Conservation (phyloP, 768 basidiomycete genomes). For the Butyriboletus loyo region DNA sequence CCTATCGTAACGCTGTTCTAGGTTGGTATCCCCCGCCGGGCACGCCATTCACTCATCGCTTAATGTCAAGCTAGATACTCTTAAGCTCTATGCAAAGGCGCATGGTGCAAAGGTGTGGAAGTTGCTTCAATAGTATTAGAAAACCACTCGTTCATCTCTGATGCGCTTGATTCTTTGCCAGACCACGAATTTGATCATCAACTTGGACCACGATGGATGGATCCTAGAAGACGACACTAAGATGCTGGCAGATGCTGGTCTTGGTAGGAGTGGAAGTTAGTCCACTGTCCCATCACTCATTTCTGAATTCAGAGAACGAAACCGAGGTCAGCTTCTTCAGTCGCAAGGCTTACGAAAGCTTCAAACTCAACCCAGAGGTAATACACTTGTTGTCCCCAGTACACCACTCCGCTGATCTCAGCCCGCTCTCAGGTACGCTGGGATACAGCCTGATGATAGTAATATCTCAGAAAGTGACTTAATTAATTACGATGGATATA, state of each 20-base stretch:
- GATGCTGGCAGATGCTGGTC: slow-evolving; percentile 64
- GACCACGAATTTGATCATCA: slow-evolving; percentile 98
- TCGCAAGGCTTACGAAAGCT: slow-evolving; percentile 68
- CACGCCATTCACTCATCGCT: not conserved
- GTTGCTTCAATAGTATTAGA: not conserved
- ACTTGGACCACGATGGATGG: slow-evolving; percentile 94
- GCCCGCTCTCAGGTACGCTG: slow-evolving; percentile 24
- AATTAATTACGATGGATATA: slow-evolving; percentile 32
- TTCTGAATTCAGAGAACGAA: slow-evolving; percentile 72
- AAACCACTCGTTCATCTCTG: not conserved
- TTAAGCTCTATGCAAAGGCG: slow-evolving; percentile 92
- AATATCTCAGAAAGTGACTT: slow-evolving; percentile 5
- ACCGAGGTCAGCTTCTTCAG: slow-evolving; percentile 94
- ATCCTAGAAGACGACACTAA: slow-evolving; percentile 68
- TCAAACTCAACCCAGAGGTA: slow-evolving; percentile 83
- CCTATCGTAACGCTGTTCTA: slow-evolving; percentile 70
- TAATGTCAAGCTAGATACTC: slow-evolving; percentile 58
- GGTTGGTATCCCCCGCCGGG: slow-evolving; percentile 43
- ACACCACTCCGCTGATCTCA: not conserved
- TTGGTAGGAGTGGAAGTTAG: slow-evolving; percentile 57
- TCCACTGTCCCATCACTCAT: not conserved
- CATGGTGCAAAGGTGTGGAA: slow-evolving; percentile 83
- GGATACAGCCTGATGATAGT: slow-evolving; percentile 21
- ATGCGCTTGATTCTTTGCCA: slow-evolving; percentile 29
- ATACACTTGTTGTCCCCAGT: not conserved